Percentiles rank a stretch among this genome's conserved stretches.
Conservation (phyloP, 768 basidiomycete species). For the Boletus rubropictus region DNA sequence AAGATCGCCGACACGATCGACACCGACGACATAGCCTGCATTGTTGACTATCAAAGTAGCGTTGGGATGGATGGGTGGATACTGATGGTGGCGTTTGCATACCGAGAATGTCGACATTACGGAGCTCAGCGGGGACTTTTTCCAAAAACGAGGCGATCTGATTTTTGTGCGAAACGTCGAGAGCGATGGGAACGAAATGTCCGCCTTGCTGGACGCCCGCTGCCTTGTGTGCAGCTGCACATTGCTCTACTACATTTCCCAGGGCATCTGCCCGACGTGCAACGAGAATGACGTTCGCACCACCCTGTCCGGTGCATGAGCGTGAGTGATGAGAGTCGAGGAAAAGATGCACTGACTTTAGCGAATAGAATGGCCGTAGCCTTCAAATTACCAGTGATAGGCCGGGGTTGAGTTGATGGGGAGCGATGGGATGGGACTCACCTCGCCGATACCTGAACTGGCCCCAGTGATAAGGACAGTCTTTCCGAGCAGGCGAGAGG, state of each 20-base stretch:
- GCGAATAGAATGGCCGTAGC: constrained; percentile 87
- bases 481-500: constrained; percentile 74
- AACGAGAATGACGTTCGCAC: constrained; percentile 80
- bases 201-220: constrained; percentile 73
- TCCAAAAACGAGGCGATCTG: constrained; percentile 67
- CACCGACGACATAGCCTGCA: constrained; percentile 87
- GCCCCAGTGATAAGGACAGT: constrained; percentile 88
- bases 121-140: constrained; percentile 64
- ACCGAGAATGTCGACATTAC: constrained; percentile 82
- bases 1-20: constrained; percentile 82
- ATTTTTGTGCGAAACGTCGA: constrained; percentile 75
- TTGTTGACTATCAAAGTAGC: constrained; percentile 47
- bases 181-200: constrained; percentile 60
- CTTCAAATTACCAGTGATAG: constrained; percentile 33
- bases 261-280: constrained; percentile 75
- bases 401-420: neutral
- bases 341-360: constrained; percentile 43
- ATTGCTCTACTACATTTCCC: constrained; percentile 61
- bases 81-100: constrained; percentile 15
- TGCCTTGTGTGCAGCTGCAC: constrained; percentile 62
- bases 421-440: constrained; percentile 33
- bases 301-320: constrained; percentile 45
- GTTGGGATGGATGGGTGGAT: neutral
- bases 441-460: constrained; percentile 85
- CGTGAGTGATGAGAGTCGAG: neutral